Evolutionary conservation across 768 basidiomycete species (phyloP).

Genomic region (Tulasnella sp.): DNA sequence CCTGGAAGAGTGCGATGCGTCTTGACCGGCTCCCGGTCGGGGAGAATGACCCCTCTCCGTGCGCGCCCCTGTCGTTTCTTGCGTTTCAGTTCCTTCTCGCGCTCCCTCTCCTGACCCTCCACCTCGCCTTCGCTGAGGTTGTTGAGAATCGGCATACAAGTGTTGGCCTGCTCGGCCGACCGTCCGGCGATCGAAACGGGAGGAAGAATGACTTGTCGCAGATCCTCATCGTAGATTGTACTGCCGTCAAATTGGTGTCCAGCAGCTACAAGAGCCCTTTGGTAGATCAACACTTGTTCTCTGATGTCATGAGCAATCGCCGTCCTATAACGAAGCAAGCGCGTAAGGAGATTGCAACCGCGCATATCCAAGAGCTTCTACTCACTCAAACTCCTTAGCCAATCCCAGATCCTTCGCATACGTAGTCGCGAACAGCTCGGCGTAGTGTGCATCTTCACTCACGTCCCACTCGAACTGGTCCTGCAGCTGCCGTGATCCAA

Average conservation of each 20-base stretch:
- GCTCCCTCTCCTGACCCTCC: slow-evolving; percentile 79
- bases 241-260: slow-evolving; percentile 79
- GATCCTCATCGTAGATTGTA: slow-evolving; percentile 76
- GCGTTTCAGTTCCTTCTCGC: slow-evolving; percentile 78
- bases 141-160: slow-evolving; percentile 82
- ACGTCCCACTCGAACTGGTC: slow-evolving; percentile 99
- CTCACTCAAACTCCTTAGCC: slow-evolving; percentile 85
- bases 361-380: slow-evolving; percentile 11
- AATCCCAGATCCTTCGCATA: slow-evolving; percentile 83
- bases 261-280: slow-evolving; percentile 83
- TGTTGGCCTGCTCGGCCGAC: slow-evolving; percentile 61
- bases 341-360: too few species aligned
- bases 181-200: slow-evolving; percentile 53
- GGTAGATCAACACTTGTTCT: slow-evolving; percentile 86
- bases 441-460: slow-evolving; percentile 64
- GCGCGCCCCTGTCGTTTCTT: slow-evolving; percentile 78
- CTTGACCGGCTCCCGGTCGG: slow-evolving; percentile 85
- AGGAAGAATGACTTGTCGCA: slow-evolving; percentile 81
- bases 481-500: slow-evolving; percentile 83
- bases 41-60: slow-evolving; percentile 65
- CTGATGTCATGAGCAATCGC: slow-evolving; percentile 92
- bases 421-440: slow-evolving; percentile 85
- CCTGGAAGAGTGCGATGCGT: slow-evolving; percentile 87
- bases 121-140: slow-evolving; percentile 83
- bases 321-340: slow-evolving; percentile 55